These are phyloP conservation scores for Sugiyamaella neomexicana DNA, from an alignment of 1,139 yeast genomes.

Conservation along the genomic window DNA sequence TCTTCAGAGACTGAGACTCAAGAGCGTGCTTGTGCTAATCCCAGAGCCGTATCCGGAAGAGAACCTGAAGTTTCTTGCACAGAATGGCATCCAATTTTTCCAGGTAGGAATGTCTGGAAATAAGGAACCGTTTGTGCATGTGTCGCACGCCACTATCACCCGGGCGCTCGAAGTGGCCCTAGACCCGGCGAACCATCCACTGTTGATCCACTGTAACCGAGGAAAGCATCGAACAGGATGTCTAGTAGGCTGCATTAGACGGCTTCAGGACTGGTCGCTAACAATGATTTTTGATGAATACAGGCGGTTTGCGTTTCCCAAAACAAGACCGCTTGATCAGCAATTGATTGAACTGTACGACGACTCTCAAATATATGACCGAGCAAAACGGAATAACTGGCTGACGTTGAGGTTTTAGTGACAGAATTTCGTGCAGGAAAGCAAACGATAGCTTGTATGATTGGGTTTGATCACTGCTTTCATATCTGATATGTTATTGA, in stretches of 20 bases:
- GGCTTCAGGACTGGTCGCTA: constrained; percentile 87
- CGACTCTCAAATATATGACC: constrained; percentile 56
- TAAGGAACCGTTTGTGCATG: constrained; percentile 47
- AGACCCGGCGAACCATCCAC: constrained; percentile 84
- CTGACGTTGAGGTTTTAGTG: constrained; percentile 51
- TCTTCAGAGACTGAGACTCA: constrained; percentile 59
- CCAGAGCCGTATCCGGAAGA: constrained; percentile 90
- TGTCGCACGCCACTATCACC: constrained; percentile 74
- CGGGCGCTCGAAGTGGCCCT: constrained; percentile 79
- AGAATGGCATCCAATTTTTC: constrained; percentile 64
- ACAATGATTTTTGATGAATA: constrained; percentile 95
- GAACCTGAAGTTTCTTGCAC: constrained; percentile 61
- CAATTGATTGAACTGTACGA: constrained; percentile 90
- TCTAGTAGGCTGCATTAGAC: constrained; percentile 84
- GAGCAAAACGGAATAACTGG: constrained; percentile 55
- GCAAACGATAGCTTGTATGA: too few species aligned
- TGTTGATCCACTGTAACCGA: constrained; percentile 88
- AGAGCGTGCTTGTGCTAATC: constrained; percentile 76
- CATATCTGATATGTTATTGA: too few species aligned
- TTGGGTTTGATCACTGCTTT: too few species aligned
- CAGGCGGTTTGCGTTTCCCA: constrained; percentile 90
- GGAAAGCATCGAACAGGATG: constrained; percentile 98
- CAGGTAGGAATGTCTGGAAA: constrained; percentile 95
- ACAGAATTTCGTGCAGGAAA: too few species aligned
- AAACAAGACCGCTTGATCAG: constrained; percentile 91